Conservation (phyloP, 2,329 filamentous ascomycete genomes). For the Triangularia setosa region DNA sequence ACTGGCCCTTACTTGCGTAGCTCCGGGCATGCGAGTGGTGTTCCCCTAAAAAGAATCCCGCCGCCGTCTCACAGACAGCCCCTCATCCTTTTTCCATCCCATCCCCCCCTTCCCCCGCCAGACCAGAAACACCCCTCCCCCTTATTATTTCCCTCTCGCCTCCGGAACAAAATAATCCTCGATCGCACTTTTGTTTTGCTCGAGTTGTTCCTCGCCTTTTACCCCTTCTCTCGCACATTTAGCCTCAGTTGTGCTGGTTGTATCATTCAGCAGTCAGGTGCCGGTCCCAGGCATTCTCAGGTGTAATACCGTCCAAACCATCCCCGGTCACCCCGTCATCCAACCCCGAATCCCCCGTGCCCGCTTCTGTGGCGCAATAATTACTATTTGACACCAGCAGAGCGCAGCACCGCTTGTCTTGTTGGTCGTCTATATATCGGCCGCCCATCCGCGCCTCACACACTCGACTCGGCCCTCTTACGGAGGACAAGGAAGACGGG, state of each 20-base stretch:
- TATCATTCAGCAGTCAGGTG: neutral
- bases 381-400: no score
- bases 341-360: neutral
- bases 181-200: neutral
- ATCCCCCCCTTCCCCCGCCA: slow-evolving; percentile 8
- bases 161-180: slow-evolving; percentile 3
- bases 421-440: slow-evolving; percentile 9
- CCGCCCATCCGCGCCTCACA: neutral
- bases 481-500: neutral
- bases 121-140: neutral
- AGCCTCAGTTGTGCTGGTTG: neutral
- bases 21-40: slow-evolving; percentile 7
- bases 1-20: slow-evolving; percentile 8
- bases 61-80: slow-evolving; percentile 22
- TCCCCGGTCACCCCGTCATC: neutral
- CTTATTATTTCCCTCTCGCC: slow-evolving; percentile 7
- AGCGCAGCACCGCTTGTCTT: neutral
- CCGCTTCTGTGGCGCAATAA: slow-evolving; percentile 5
- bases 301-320: neutral
- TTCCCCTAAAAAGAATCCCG: slow-evolving; percentile 23
- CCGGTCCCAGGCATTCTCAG: neutral
- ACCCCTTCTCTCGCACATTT: neutral
- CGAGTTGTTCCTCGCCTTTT: slow-evolving; percentile 8
- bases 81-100: slow-evolving; percentile 21
- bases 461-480: neutral